Percentiles rank a stretch among this genome's conserved stretches.
phyloP scores from a whole-genome alignment of 2,329 filamentous ascomycete genomes.

The Colletotrichum sansevieriae region DNA sequence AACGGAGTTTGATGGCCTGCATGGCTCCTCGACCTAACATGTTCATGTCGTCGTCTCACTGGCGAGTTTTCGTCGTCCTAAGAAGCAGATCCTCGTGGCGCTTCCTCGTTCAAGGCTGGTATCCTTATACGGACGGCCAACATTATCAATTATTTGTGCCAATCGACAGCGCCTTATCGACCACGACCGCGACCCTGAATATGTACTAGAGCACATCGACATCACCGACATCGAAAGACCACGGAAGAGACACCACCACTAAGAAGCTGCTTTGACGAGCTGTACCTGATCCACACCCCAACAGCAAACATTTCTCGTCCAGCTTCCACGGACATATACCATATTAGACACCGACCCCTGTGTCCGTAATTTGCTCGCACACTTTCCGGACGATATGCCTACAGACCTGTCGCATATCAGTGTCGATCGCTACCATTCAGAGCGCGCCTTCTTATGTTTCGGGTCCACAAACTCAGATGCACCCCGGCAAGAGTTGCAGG shows the following conservation, averaged over 20 bases:
- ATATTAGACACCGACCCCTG: slow-evolving; percentile 19
- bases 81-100: background rate
- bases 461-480: slow-evolving; percentile 34
- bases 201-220: background rate
- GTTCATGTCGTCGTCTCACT: slow-evolving; percentile 5
- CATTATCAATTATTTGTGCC: slow-evolving; percentile 3
- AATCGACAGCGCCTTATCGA: slow-evolving; percentile 15
- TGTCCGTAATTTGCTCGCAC: slow-evolving; percentile 31
- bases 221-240: background rate
- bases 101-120: background rate
- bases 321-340: slow-evolving; percentile 14
- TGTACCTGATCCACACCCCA: slow-evolving; percentile 14
- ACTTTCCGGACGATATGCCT: slow-evolving; percentile 28
- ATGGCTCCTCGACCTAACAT: background rate
- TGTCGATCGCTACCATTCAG: slow-evolving; percentile 32
- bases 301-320: background rate
- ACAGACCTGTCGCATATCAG: slow-evolving; percentile 24
- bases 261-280: slow-evolving; percentile 3
- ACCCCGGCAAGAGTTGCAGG: slow-evolving; percentile 29
- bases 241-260: background rate
- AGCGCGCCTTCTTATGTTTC: slow-evolving; percentile 25
- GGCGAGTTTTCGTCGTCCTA: slow-evolving; percentile 5
- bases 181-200: background rate
- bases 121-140: background rate
- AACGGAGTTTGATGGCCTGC: slow-evolving; percentile 9